These are phyloP conservation scores for Pyrus pyrifolia DNA, from an alignment of 306 rosid species.

Conservation along the genomic window DNA sequence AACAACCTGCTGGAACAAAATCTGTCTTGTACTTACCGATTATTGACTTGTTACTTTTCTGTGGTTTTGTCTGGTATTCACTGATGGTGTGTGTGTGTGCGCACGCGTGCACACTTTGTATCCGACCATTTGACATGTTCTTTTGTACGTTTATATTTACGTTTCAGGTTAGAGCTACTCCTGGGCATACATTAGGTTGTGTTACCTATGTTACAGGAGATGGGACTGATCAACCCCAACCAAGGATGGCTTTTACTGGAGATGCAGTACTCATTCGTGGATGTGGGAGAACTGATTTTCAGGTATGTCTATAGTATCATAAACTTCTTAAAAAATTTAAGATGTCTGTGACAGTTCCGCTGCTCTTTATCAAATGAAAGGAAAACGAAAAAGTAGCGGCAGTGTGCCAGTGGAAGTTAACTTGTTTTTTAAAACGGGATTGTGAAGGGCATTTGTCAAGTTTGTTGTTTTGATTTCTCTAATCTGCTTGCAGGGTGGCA, in stretches of 20 bases:
- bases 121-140: not conserved
- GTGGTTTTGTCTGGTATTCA: not conserved
- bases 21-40: not conserved
- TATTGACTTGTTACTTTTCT: too few relatives aligned
- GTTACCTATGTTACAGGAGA: constrained; percentile 91
- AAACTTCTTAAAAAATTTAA: not conserved
- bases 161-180: constrained; percentile 80
- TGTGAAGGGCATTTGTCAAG: not conserved
- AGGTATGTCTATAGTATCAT: constrained; percentile 32
- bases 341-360: not conserved
- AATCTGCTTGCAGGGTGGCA: constrained; percentile 75
- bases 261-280: constrained; percentile 82
- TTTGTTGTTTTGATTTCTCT: constrained; percentile 11
- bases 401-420: not conserved
- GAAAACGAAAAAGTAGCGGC: not conserved
- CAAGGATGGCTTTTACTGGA: constrained; percentile 88
- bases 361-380: not conserved
- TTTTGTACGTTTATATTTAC: not conserved
- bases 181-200: constrained; percentile 91
- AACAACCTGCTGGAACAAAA: not conserved
- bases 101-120: not conserved
- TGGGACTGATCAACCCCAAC: constrained; percentile 65
- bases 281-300: constrained; percentile 97
- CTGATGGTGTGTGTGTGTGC: not conserved
- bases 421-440: not conserved